phyloP scores from a whole-genome alignment of 2,329 filamentous ascomycete species.

The Capronia coronata region DNA sequence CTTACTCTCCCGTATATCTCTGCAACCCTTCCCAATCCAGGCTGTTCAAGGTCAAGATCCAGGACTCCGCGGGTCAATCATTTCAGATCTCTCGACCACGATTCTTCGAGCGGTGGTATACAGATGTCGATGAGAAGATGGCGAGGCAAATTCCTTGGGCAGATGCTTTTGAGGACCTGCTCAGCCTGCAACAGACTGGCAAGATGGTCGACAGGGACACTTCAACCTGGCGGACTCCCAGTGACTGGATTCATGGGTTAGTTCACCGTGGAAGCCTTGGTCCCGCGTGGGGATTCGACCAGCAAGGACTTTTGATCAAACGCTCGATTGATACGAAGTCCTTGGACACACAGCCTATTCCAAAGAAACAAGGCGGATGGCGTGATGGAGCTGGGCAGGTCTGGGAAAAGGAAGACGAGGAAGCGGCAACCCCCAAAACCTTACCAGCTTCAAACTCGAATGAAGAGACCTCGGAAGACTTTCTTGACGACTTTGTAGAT shows the following conservation, averaged over 20 bases:
- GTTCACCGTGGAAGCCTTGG: constrained; percentile 40
- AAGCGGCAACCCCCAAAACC: neutral
- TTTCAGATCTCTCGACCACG: constrained; percentile 20
- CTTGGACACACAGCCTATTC: neutral
- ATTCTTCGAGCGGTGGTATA: constrained; percentile 21
- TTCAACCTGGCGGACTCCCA: constrained; percentile 27
- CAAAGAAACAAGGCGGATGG: constrained; percentile 10
- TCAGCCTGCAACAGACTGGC: constrained; percentile 44
- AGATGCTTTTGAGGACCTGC: constrained; percentile 54
- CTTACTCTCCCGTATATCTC: constrained; percentile 48
- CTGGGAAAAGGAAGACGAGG: neutral
- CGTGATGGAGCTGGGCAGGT: constrained; percentile 6
- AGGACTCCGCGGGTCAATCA: constrained; percentile 17
- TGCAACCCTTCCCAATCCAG: constrained; percentile 21
- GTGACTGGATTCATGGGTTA: constrained; percentile 39
- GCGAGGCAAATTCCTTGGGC: constrained; percentile 44
- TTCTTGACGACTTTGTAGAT: constrained; percentile 11
- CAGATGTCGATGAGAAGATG: constrained; percentile 33
- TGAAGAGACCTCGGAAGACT: constrained; percentile 1
- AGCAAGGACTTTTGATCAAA: constrained; percentile 18
- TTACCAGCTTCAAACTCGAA: neutral
- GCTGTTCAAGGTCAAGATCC: constrained; percentile 20
- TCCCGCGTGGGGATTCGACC: constrained; percentile 33
- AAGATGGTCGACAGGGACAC: constrained; percentile 36
- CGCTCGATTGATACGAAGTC: neutral